phyloP scores from a whole-genome alignment of 768 basidiomycete genomes.

The Panellus pusillus region DNA sequence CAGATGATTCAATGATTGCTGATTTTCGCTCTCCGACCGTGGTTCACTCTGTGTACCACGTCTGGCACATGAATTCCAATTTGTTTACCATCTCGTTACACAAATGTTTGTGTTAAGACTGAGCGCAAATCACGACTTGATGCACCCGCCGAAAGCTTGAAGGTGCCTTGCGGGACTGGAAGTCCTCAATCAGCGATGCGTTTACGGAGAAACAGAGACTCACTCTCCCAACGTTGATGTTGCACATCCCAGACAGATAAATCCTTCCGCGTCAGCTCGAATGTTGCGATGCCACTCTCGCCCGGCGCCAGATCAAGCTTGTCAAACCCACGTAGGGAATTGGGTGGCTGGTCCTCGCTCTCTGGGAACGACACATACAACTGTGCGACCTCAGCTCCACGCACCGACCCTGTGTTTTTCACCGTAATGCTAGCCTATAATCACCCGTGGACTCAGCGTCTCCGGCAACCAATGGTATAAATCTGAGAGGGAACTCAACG shows the following conservation, averaged over 20 bases:
- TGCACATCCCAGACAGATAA: constrained; percentile 6
- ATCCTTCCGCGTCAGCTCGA: constrained; percentile 12
- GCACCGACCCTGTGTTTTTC: neutral
- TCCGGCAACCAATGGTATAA: no score
- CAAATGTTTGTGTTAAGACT: neutral
- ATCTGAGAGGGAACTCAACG: neutral
- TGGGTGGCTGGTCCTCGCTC: constrained; percentile 7
- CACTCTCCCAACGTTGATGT: constrained; percentile 6
- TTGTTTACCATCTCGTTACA: neutral
- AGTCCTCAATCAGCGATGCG: no score
- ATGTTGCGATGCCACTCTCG: neutral
- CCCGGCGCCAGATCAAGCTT: constrained; percentile 11
- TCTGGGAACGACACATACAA: constrained; percentile 11
- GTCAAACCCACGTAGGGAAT: constrained; percentile 11
- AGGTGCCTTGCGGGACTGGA: constrained; percentile 6
- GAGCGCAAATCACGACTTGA: constrained; percentile 12
- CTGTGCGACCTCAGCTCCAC: constrained; percentile 10
- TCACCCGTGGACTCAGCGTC: no score
- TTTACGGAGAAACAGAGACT: neutral
- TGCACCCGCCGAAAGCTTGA: constrained; percentile 2
- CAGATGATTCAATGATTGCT: no score
- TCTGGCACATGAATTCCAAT: no score
- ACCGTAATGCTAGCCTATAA: constrained; percentile 4
- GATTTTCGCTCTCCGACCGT: no score
- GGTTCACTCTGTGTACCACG: no score